phyloP scores from a whole-genome alignment of 768 basidiomycete species.

The Lactifluus subvellereus region DNA sequence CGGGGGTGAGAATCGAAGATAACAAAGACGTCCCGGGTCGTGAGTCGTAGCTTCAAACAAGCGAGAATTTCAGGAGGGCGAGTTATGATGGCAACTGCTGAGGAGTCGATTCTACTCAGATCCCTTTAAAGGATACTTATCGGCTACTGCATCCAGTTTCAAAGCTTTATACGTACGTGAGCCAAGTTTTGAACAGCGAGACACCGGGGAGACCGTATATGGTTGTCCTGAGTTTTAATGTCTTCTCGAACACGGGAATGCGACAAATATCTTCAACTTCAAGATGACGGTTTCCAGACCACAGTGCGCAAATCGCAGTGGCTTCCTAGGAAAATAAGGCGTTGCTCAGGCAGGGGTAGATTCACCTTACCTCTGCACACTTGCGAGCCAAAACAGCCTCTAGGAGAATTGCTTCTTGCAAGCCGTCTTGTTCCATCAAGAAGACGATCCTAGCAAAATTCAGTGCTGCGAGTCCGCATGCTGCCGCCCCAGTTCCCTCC shows the following conservation, averaged over 20 bases:
- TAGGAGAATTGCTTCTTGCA: conserved; percentile 31
- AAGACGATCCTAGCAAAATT: conserved; percentile 55
- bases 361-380: conserved; percentile 34
- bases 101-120: conserved; percentile 25
- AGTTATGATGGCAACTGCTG: conserved; percentile 50
- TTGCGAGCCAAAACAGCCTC: conserved; percentile 32
- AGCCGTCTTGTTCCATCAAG: conserved; percentile 32
- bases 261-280: conserved; percentile 49
- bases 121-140: conserved; percentile 23
- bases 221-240: conserved; percentile 34
- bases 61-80: conserved; percentile 66
- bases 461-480: conserved; percentile 62
- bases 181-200: conserved; percentile 35
- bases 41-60: conserved; percentile 37
- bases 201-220: conserved; percentile 37
- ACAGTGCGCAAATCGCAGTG: conserved; percentile 48
- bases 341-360: neutral
- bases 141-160: neutral
- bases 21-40: conserved; percentile 38
- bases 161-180: conserved; percentile 26
- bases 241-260: conserved; percentile 44
- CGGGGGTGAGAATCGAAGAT: conserved; percentile 68
- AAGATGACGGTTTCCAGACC: conserved; percentile 49
- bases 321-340: conserved; percentile 39
- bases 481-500: conserved; percentile 39